These are phyloP conservation scores for Colletotrichum graminicola DNA, from an alignment of 2,329 filamentous ascomycete genomes.

Conservation along the genomic window DNA sequence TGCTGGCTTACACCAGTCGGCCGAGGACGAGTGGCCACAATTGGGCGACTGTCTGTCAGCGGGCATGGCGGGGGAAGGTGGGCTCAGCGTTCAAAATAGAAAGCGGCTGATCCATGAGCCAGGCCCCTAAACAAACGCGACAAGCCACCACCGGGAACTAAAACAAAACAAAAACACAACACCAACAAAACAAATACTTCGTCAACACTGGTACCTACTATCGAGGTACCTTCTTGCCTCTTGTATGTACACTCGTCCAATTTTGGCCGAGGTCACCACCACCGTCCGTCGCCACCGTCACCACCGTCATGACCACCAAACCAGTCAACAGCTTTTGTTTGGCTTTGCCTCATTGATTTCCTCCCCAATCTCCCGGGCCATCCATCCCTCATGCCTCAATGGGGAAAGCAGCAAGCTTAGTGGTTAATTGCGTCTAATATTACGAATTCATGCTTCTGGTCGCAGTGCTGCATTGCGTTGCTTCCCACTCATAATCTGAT, in stretches of 20 bases:
- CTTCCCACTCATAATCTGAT: conserved; percentile 14
- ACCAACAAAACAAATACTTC: conserved; percentile 25
- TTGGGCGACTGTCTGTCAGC: conserved; percentile 27
- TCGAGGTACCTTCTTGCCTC: neutral
- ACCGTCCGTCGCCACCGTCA: conserved; percentile 21
- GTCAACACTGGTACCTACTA: conserved; percentile 15
- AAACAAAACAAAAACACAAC: conserved; percentile 39
- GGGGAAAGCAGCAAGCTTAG: conserved; percentile 21
- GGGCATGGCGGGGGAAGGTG: conserved; percentile 30
- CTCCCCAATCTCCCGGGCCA: conserved; percentile 27
- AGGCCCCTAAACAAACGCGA: conserved; percentile 41
- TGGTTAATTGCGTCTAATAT: conserved; percentile 38
- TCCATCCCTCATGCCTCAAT: conserved; percentile 21
- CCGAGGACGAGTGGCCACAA: conserved; percentile 5
- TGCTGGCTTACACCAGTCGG: conserved; percentile 13
- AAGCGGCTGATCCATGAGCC: conserved; percentile 37
- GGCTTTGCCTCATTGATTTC: conserved; percentile 29
- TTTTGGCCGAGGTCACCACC: conserved; percentile 24
- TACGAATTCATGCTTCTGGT: conserved; percentile 35
- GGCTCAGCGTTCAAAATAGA: conserved; percentile 33
- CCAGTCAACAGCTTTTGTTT: conserved; percentile 11
- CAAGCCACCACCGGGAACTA: conserved; percentile 39
- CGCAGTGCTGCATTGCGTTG: conserved; percentile 15
- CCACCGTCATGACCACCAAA: conserved; percentile 19
- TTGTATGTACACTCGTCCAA: neutral